These are phyloP conservation scores for Hippophae rhamnoides DNA, from an alignment of 306 rosid genomes.

Conservation along the genomic window DNA sequence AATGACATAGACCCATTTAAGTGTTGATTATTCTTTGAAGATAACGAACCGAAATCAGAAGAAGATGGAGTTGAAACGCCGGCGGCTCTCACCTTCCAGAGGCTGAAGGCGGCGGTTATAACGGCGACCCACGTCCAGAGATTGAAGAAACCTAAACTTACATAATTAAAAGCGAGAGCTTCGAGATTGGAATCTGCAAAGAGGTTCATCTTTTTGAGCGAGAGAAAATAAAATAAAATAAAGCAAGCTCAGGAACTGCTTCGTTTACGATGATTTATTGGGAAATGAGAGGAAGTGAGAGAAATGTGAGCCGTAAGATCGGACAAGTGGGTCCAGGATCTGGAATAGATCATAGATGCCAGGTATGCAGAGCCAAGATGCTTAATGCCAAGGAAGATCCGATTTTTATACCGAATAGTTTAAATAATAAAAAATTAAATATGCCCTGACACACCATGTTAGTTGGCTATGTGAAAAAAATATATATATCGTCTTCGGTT, in stretches of 20 bases:
- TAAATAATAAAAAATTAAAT: too few species aligned
- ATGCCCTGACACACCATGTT: too few species aligned
- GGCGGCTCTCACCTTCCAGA: constrained; percentile 29
- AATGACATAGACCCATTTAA: neutral
- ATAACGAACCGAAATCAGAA: neutral
- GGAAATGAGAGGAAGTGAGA: constrained; percentile 2
- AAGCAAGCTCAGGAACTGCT: neutral
- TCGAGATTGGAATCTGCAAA: constrained; percentile 50
- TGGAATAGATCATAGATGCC: constrained; percentile 32
- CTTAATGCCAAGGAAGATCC: constrained; percentile 25
- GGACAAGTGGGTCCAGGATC: constrained; percentile 25
- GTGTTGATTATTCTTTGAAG: neutral
- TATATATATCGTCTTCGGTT: too few species aligned
- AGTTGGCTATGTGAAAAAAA: too few species aligned
- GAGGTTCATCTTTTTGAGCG: constrained; percentile 23
- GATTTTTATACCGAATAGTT: constrained; percentile 8
- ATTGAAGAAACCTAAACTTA: constrained; percentile 37
- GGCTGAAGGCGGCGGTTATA: constrained; percentile 39
- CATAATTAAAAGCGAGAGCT: constrained; percentile 37
- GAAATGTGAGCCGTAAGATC: constrained; percentile 17
- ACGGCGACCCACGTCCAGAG: constrained; percentile 61
- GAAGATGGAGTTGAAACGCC: neutral
- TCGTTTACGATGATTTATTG: constrained; percentile 7
- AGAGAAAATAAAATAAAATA: too few species aligned
- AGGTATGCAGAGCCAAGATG: constrained; percentile 46